A percentile compares a stretch with the other conserved stretches of the same genome.
Conservation (phyloP, 192 early-diverging fungal genomes). For the Entomortierella parvispora region DNA sequence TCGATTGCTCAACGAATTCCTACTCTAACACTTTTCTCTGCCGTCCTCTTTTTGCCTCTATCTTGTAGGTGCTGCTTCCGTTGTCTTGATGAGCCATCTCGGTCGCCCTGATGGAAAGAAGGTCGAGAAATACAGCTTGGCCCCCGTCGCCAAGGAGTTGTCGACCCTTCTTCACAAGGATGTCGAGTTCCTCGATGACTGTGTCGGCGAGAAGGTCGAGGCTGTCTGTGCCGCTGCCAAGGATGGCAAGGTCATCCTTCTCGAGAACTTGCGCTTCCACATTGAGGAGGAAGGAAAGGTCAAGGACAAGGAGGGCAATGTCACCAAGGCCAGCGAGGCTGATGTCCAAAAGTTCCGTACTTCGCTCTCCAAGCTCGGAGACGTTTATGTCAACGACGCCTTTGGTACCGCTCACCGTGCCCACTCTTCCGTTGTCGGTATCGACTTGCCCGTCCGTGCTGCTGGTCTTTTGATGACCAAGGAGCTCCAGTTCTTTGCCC, state of each 20-base stretch:
- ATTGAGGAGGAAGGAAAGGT: conserved; percentile 96
- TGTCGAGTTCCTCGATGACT: conserved; percentile 93
- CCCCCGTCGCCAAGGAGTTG: conserved; percentile 90
- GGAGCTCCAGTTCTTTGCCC: conserved; percentile 98
- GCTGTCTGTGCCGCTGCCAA: conserved; percentile 73
- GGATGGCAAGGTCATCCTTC: conserved; percentile 84
- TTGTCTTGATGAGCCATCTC: conserved; percentile 97
- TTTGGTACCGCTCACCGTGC: conserved; percentile 99
- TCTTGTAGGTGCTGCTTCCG: conserved; percentile 77
- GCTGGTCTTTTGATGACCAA: conserved; percentile 99
- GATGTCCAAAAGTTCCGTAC: conserved; percentile 87
- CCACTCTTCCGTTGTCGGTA: conserved; percentile 97
- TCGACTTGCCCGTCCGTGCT: conserved; percentile 88
- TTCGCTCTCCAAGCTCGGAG: conserved; percentile 93
- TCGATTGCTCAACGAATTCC: neutral
- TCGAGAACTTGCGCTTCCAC: conserved; percentile 99
- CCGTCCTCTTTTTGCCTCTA: neutral
- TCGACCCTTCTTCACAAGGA: conserved; percentile 77
- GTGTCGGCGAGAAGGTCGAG: conserved; percentile 92
- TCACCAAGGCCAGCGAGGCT: conserved; percentile 86
- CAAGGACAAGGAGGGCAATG: conserved; percentile 92
- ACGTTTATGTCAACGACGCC: conserved; percentile 98
- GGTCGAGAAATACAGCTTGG: conserved; percentile 90
- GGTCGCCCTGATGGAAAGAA: conserved; percentile 95
- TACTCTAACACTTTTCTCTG: too few species aligned